A percentile compares a stretch with the other conserved stretches of the same genome.
Conservation (phyloP, 1,284 basidiomycete species). For the Porodaedalea pini region DNA sequence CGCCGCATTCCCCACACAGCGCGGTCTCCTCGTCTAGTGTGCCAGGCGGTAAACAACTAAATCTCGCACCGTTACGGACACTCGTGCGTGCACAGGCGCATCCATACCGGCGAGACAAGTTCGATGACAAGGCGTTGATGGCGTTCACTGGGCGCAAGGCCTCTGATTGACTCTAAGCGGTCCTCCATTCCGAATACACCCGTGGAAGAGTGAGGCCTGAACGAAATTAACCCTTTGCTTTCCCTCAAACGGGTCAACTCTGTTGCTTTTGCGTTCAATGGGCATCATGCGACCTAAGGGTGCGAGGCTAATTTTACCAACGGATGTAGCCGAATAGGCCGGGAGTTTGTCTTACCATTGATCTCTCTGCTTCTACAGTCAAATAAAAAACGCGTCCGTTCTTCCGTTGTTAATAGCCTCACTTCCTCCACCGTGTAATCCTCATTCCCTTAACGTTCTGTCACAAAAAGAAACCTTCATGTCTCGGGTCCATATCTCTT, state of each 20-base stretch:
- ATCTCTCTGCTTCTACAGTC: too few species aligned
- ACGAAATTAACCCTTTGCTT: background rate
- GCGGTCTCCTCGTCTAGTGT: constrained; percentile 11
- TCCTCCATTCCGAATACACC: background rate
- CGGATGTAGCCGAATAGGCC: background rate
- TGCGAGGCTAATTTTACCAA: background rate
- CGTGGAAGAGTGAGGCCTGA: background rate
- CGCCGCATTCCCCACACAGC: constrained; percentile 15
- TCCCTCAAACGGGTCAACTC: background rate
- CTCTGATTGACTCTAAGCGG: background rate
- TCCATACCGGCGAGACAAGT: constrained; percentile 57
- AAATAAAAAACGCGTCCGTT: too few species aligned
- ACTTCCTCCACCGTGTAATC: too few species aligned
- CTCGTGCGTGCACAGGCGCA: constrained; percentile 44
- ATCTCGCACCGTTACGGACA: constrained; percentile 53
- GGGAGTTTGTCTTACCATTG: too few species aligned
- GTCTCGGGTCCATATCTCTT: too few species aligned
- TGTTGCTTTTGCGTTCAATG: background rate
- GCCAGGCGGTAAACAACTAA: constrained; percentile 23
- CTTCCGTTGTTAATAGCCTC: too few species aligned
- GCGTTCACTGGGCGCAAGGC: constrained; percentile 15
- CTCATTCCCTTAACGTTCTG: too few species aligned
- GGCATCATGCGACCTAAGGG: too few species aligned
- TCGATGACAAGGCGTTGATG: constrained; percentile 55
- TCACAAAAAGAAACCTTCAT: too few species aligned